Evolutionary conservation across 345 rosid genomes (phyloP), one percentile per base, ranked within the genome.

Genomic region (Euphorbia tirucalli): DNA sequence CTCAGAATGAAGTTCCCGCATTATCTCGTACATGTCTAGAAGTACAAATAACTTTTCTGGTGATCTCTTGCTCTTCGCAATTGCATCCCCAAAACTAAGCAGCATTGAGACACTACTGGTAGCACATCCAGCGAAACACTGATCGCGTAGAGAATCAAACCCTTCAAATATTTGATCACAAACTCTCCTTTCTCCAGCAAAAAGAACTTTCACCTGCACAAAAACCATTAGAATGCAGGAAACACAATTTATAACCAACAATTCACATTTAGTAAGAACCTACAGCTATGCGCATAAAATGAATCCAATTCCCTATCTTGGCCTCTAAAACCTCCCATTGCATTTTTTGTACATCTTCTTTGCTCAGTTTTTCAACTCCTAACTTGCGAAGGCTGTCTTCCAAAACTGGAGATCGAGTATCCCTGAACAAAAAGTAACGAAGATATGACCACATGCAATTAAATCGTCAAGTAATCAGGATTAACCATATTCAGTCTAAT

Each of bases 31-130:
- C 99, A 95, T 95, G 81, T 95, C 96, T 75, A 95, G 83, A 80
- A 95, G 97, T 61, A 95, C 99, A 85, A 95, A 92, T 78, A 95
- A 82, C 82, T 95, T 95, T 82, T 95, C 99, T 14, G 99, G 97
- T 46, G 97, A 95, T 74, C 97, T 85, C 87, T 92, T 95, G 96
- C 99, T 95, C 77, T 75, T 92, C 66, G 97, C 96, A 81, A 92
- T 92, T 64, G 97, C 99, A 72, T 95, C 99, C 35, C 99, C 99
- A 84, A 95, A 95, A 88, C 99, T 95, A 75, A 95, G 97, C 66
- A 95, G 93, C 85, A 89, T 87, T 48, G 93, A 83, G 70, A 95
- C 96, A 77, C 97, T 89, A 70, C 84, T 84, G 41, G 88, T 60
- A 14, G 97, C 85, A 77, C 92, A 97, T 77, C 91, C 91, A 32